Conservation (phyloP, 352 stramenopile species). For the Thalassiosira gravida region DNA sequence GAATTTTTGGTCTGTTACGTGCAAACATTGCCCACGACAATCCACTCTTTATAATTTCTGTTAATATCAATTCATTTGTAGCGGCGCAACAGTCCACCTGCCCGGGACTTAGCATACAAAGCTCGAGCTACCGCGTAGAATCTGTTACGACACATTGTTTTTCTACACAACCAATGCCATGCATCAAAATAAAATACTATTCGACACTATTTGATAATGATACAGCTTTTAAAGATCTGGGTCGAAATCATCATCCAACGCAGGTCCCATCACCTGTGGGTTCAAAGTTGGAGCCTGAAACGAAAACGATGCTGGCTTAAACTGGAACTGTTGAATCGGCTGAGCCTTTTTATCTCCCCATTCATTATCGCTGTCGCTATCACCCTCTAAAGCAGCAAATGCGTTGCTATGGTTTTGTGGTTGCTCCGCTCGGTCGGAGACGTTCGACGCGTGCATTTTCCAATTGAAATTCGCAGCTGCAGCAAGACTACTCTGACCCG, state of each 20-base stretch:
- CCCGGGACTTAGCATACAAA: too few species aligned
- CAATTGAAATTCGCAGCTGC: conserved; percentile 37
- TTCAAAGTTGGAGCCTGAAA: conserved; percentile 20
- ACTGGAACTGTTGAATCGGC: conserved; percentile 35
- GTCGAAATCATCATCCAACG: conserved; percentile 22
- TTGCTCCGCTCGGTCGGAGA: conserved; percentile 9
- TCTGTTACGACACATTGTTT: too few species aligned
- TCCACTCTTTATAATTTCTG: too few species aligned
- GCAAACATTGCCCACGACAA: too few species aligned
- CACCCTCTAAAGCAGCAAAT: conserved; percentile 48
- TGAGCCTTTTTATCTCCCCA: conserved; percentile 18
- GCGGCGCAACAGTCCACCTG: too few species aligned
- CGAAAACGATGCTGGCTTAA: conserved; percentile 56
- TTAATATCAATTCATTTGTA: too few species aligned
- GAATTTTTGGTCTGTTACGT: too few species aligned
- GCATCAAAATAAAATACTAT: neutral
- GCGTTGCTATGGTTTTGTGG: conserved; percentile 36
- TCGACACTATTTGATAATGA: neutral
- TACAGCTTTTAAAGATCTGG: conserved; percentile 27
- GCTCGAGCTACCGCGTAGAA: too few species aligned
- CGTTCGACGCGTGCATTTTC: conserved; percentile 25
- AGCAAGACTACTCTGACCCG: conserved; percentile 41
- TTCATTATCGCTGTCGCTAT: conserved; percentile 59
- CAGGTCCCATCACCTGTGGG: neutral
- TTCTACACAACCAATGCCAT: neutral